phyloP scores from a whole-genome alignment of 108 stramenopile species.

The Cyclotella kingstonii region DNA sequence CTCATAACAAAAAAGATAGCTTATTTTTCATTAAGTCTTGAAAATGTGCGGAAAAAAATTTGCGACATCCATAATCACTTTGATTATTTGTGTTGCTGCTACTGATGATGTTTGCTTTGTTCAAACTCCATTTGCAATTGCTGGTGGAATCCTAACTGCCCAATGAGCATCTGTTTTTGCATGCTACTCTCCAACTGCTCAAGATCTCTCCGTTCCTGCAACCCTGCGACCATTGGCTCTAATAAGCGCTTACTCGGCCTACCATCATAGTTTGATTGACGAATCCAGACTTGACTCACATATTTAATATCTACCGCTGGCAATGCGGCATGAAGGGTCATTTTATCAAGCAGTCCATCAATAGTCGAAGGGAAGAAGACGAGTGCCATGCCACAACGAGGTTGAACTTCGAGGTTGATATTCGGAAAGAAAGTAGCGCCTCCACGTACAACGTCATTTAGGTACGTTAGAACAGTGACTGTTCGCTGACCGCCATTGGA shows the following conservation, averaged over 20 bases:
- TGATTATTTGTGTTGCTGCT: conserved; percentile 7
- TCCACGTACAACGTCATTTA: conserved; percentile 88
- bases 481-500: conserved; percentile 92
- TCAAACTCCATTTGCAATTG: not conserved
- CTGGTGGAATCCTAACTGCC: conserved; percentile 13
- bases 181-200: conserved; percentile 9
- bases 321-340: conserved; percentile 88
- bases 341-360: conserved; percentile 86
- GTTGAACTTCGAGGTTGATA: conserved; percentile 76
- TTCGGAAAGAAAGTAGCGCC: conserved; percentile 90
- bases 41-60: not conserved
- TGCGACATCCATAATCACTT: too few species aligned
- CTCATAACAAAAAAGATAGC: not conserved
- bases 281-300: conserved; percentile 98
- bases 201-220: conserved; percentile 46
- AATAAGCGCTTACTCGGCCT: conserved; percentile 67
- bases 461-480: conserved; percentile 93
- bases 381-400: conserved; percentile 81
- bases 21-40: not conserved
- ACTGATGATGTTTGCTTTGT: conserved; percentile 16
- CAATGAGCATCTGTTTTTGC: conserved; percentile 12
- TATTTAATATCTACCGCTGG: conserved; percentile 90
- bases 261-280: conserved; percentile 81
- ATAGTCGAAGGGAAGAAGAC: conserved; percentile 96
- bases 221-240: conserved; percentile 60